A percentile compares a stretch with the other conserved stretches of the same genome.
Evolutionary conservation across 352 stramenopile genomes (phyloP).

Genomic region (Pythium brachiatum): DNA sequence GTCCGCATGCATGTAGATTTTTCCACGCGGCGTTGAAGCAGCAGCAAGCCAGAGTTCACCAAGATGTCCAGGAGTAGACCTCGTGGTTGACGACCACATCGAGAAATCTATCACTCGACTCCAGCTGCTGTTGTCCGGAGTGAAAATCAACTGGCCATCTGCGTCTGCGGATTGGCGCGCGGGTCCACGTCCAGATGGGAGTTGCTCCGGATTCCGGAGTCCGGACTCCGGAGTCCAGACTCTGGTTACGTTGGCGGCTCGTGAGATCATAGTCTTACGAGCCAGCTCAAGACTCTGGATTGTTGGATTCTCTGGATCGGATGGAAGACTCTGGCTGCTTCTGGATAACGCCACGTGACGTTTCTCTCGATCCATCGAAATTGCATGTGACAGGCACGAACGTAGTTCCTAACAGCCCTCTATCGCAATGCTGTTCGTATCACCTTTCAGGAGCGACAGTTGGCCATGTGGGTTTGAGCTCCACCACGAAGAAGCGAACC

Average conservation of each 20-base stretch:
- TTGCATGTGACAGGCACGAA: neutral
- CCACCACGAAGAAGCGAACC: no score
- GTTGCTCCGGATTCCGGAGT: neutral
- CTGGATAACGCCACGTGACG: conserved; percentile 7
- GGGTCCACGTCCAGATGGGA: conserved; percentile 3
- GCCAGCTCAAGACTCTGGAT: neutral
- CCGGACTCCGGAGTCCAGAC: neutral
- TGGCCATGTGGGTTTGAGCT: no score
- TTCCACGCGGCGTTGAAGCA: neutral
- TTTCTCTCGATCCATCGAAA: conserved; percentile 1
- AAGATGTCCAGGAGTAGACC: neutral
- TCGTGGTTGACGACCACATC: conserved; percentile 1
- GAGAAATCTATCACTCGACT: neutral
- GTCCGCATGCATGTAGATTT: conserved; percentile 4
- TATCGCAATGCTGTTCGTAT: no score
- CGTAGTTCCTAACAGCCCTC: neutral
- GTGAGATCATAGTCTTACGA: no score
- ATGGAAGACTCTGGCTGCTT: neutral
- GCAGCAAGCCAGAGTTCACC: neutral
- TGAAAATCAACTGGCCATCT: conserved; percentile 4
- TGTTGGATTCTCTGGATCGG: neutral
- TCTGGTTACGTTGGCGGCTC: neutral
- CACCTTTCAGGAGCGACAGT: neutral
- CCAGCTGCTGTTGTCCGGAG: neutral
- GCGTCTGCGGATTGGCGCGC: neutral